Evolutionary conservation across 2,329 filamentous ascomycete genomes (phyloP).

Genomic region (Ophiostoma populinum): DNA sequence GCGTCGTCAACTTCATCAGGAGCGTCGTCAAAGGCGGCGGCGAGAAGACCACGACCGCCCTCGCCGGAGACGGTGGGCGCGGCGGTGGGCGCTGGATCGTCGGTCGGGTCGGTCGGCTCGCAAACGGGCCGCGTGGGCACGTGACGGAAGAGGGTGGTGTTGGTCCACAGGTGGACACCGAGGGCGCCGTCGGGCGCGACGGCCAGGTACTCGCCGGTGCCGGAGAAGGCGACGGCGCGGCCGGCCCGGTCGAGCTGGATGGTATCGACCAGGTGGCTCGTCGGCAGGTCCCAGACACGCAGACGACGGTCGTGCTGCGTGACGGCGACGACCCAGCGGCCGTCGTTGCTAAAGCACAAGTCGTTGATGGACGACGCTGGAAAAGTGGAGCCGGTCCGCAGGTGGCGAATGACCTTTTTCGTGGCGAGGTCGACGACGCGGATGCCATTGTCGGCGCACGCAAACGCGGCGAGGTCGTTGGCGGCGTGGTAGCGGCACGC

Average conservation of each 20-base stretch:
- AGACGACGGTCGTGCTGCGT: conserved; percentile 67
- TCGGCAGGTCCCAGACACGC: conserved; percentile 88
- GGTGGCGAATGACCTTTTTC: conserved; percentile 76
- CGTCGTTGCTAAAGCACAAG: conserved; percentile 80
- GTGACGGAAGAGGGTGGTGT: conserved; percentile 78
- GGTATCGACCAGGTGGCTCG: conserved; percentile 85
- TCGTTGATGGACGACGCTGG: conserved; percentile 42
- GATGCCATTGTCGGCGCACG: conserved; percentile 77
- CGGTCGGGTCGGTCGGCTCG: conserved; percentile 16
- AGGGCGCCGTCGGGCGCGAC: conserved; percentile 68
- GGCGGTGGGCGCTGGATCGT: not conserved
- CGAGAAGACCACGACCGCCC: conserved; percentile 56
- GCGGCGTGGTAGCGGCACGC: conserved; percentile 64
- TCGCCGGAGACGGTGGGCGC: conserved; percentile 56
- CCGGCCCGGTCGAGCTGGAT: conserved; percentile 67
- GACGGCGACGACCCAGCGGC: conserved; percentile 81
- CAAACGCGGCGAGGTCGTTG: conserved; percentile 73
- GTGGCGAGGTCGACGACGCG: conserved; percentile 83
- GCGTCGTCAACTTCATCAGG: conserved; percentile 26
- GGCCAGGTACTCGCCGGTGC: conserved; percentile 84
- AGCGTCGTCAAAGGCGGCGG: conserved; percentile 48
- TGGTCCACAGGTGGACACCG: conserved; percentile 92
- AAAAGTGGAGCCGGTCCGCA: conserved; percentile 49
- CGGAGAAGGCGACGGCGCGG: conserved; percentile 72
- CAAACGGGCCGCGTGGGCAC: conserved; percentile 73